These are phyloP conservation scores for Ligustrum vulgare DNA, from an alignment of 257 asterid species.

Conservation along the genomic window DNA sequence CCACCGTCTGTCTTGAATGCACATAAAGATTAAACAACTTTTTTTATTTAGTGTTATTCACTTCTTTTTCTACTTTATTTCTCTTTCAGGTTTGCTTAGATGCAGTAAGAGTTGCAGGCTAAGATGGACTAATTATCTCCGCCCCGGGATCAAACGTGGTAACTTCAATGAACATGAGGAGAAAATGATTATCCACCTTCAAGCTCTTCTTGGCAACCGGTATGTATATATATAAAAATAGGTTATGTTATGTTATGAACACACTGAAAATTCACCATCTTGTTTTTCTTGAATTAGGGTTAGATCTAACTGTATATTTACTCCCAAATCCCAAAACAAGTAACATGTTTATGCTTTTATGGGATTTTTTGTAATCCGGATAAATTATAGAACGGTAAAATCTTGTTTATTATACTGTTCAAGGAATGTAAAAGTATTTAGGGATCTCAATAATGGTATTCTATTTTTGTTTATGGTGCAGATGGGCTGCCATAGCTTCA, in stretches of 20 bases:
- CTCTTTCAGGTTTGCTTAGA: slow-evolving; percentile 51
- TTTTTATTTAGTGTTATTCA: not conserved
- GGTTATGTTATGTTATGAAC: not conserved
- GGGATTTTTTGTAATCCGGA: not conserved
- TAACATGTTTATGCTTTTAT: not conserved
- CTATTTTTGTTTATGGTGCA: slow-evolving; percentile 14
- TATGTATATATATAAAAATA: slow-evolving; percentile 1
- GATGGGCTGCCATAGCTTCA: slow-evolving; percentile 88
- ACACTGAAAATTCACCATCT: slow-evolving; percentile 15
- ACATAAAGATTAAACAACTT: slow-evolving; percentile 6
- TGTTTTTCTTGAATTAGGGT: slow-evolving; percentile 19
- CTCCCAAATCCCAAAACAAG: slow-evolving; percentile 5
- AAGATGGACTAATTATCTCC: slow-evolving; percentile 78
- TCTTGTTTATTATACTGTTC: not conserved
- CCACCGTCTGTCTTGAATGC: slow-evolving; percentile 38
- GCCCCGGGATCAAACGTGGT: slow-evolving; percentile 78
- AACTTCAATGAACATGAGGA: slow-evolving; percentile 63
- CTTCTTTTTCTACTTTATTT: not conserved
- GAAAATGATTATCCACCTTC: slow-evolving; percentile 72
- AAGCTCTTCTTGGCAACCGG: slow-evolving; percentile 81
- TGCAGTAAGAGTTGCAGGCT: slow-evolving; percentile 81
- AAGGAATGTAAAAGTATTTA: not conserved
- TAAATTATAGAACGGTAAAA: not conserved
- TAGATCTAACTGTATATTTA: slow-evolving; percentile 22
- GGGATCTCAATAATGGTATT: not conserved